Evolutionary conservation across 768 basidiomycete species (phyloP), one percentile per base, ranked within the genome.

Genomic region (Strobilomyces echinocephalus): DNA sequence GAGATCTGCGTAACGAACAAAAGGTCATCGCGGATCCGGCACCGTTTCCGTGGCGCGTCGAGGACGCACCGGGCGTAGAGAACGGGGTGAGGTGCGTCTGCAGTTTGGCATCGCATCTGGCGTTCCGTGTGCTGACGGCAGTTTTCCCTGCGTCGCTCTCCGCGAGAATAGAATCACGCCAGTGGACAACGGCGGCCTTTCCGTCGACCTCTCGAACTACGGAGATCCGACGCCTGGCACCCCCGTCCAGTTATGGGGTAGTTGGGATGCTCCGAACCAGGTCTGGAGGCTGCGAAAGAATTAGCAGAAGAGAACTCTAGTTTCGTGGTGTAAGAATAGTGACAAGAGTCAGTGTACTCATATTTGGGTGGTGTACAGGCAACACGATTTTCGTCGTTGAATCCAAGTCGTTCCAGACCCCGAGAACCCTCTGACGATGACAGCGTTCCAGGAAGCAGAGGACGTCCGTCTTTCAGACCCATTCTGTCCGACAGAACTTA

Each of bases 221-320:
- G 83, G 82, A 15, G 73, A 73, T 55, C 20, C 75, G 8, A 64
- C 67, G 1, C 73, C 74, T 9, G 79, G 79, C 7, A 78, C 76
- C 0, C 69, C 71, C 0, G 63, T 84, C 21, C 71, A 73, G 3
- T 46, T 82, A 26, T 83, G 82, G 81, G 59, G 58, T 15, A 69
- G 69, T 16, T 81, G 79, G 80, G 64, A 62, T 0, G 79, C 75
- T 5, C 45, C 71, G 20, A 81, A 82, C 59, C 83, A 84, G 67
- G 72, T 76, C 3, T 84, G 83, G 83, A 61, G 44, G 56, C 7
- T 52, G 34, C 42, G 56, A 18, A 33, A 41, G 41, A 8, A 52
- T 44, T 14, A 62, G 52, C 62, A 36, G 26, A 24, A 20, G 15
- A 24, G 8, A 8, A 31, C 1, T 18, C 4, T 11, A 6, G 35